A percentile compares a stretch with the other conserved stretches of the same genome.
These are phyloP conservation scores for Astragalus glycyphyllos DNA, from an alignment of 306 rosid genomes.

Conservation along the genomic window DNA sequence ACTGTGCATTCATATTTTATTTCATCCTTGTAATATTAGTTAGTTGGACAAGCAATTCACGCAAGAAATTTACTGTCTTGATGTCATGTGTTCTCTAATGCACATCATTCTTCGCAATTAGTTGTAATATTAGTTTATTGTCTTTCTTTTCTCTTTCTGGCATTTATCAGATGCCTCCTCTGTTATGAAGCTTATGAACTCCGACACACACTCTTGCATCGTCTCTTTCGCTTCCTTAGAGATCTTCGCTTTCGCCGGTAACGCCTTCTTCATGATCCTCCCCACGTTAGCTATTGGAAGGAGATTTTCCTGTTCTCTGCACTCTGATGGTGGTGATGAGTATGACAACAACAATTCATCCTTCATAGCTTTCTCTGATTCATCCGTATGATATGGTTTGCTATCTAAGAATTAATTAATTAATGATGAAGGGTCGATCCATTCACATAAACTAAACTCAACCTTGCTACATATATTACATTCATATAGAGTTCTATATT, in stretches of 20 bases:
- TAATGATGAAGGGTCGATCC: too few relatives aligned
- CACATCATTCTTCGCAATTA: not conserved
- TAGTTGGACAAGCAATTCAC: slow-evolving; percentile 44
- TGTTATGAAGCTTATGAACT: slow-evolving; percentile 68
- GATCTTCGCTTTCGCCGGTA: slow-evolving; percentile 68
- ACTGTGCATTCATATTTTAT: slow-evolving; percentile 68
- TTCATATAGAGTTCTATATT: too few relatives aligned
- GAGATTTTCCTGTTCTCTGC: slow-evolving; percentile 61
- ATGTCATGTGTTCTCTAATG: slow-evolving; percentile 1
- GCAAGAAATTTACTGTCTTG: slow-evolving; percentile 33
- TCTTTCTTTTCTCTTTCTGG: slow-evolving; percentile 62
- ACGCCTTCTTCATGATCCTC: slow-evolving; percentile 66
- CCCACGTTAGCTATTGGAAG: slow-evolving; percentile 70
- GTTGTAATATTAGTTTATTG: too few relatives aligned
- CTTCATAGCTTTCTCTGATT: too few relatives aligned
- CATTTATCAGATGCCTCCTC: slow-evolving; percentile 69
- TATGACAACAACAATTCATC: too few relatives aligned
- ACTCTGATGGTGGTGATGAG: not conserved
- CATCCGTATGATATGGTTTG: too few relatives aligned
- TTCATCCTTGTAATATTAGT: slow-evolving; percentile 61
- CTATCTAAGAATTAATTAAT: too few relatives aligned
- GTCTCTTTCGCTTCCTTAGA: slow-evolving; percentile 68
- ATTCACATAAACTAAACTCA: too few relatives aligned
- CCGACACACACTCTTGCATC: slow-evolving; percentile 66
- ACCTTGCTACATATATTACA: too few relatives aligned